phyloP scores from a whole-genome alignment of 306 rosid species.

The Lathyrus sativus region DNA sequence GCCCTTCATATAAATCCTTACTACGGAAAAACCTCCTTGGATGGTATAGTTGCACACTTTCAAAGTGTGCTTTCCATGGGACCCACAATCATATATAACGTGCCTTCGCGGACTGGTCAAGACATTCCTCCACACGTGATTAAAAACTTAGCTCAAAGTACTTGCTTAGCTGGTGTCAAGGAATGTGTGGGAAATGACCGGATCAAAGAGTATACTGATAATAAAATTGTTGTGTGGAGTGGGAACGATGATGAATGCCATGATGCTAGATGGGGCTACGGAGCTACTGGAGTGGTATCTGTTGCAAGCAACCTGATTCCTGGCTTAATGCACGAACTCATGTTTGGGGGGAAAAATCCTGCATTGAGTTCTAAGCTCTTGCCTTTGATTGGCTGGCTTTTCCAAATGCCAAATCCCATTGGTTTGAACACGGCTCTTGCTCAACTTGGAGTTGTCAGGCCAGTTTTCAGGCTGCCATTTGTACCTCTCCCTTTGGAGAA shows the following conservation, averaged over 20 bases:
- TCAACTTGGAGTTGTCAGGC: conserved; percentile 92
- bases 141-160: conserved; percentile 56
- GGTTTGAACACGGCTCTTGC: conserved; percentile 93
- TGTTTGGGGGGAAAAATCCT: conserved; percentile 70
- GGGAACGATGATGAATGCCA: conserved; percentile 94
- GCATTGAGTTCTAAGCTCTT: conserved; percentile 62
- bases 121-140: conserved; percentile 87
- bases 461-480: conserved; percentile 91
- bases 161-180: conserved; percentile 85
- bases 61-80: conserved; percentile 82
- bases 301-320: conserved; percentile 90
- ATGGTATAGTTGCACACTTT: conserved; percentile 79
- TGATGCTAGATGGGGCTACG: conserved; percentile 88
- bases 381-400: conserved; percentile 86
- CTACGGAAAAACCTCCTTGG: conserved; percentile 86
- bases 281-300: conserved; percentile 92
- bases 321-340: conserved; percentile 74
- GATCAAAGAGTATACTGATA: conserved; percentile 58
- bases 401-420: conserved; percentile 87
- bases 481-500: conserved; percentile 80
- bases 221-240: conserved; percentile 82
- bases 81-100: conserved; percentile 85
- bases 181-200: conserved; percentile 88
- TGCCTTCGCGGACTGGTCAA: conserved; percentile 93
- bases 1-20: conserved; percentile 98